phyloP scores from a whole-genome alignment of 179 eudicot genomes.

The Sideroxylon spinosum region DNA sequence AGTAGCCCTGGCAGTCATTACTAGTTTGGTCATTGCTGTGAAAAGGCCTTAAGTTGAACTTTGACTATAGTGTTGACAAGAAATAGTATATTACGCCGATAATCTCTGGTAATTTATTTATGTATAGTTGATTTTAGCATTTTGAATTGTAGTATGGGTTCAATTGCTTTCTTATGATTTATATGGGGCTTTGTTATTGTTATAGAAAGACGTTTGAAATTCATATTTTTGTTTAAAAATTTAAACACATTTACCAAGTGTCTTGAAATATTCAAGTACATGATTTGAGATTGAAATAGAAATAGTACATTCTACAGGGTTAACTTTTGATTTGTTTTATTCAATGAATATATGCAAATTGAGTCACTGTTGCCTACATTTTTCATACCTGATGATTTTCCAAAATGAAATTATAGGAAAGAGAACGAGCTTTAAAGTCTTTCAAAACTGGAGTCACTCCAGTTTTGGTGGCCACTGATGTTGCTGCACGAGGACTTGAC shows the following conservation, averaged over 20 bases:
- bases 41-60: neutral
- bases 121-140: neutral
- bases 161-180: no score
- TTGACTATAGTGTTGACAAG: neutral
- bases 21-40: neutral
- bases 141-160: neutral
- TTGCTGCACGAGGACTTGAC: conserved; percentile 75
- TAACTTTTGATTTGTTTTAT: neutral
- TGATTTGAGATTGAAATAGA: neutral
- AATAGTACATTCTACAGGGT: neutral
- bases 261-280: no score
- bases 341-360: neutral
- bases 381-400: neutral
- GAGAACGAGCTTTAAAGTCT: conserved; percentile 56
- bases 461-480: conserved; percentile 76
- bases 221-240: neutral
- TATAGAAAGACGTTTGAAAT: neutral
- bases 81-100: neutral
- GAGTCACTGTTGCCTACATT: no score
- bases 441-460: conserved; percentile 62
- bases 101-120: neutral
- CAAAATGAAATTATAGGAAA: conserved; percentile 34
- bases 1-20: neutral
- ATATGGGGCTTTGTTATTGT: neutral
- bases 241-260: no score